Evolutionary conservation across 2,329 filamentous ascomycete genomes (phyloP).

Genomic region (Monilinia fructigena): DNA sequence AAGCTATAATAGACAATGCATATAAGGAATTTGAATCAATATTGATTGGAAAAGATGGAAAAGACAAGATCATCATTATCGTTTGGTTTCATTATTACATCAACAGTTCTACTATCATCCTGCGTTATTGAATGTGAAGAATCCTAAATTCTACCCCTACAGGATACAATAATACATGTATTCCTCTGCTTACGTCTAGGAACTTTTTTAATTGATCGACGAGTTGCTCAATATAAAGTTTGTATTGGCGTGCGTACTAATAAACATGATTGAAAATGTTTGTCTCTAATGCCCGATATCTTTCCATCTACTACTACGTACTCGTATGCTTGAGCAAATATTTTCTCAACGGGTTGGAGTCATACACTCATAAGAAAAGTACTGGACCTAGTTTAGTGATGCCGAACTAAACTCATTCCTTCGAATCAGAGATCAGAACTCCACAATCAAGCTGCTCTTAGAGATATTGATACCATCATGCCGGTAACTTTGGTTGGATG

Average conservation of each 20-base stretch:
- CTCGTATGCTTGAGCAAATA: neutral
- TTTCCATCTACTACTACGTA: neutral
- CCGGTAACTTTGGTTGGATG: neutral
- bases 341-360: neutral
- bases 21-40: too few relatives aligned
- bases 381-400: neutral
- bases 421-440: neutral
- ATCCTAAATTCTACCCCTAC: neutral
- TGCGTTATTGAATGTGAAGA: neutral
- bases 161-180: too few relatives aligned
- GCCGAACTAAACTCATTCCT: neutral
- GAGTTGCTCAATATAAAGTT: neutral
- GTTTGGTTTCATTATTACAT: neutral
- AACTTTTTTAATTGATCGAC: neutral
- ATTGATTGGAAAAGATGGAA: too few relatives aligned
- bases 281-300: neutral
- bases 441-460: neutral
- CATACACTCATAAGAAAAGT: neutral
- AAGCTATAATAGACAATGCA: too few relatives aligned
- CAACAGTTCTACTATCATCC: neutral
- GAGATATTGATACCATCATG: neutral
- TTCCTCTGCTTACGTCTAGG: neutral
- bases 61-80: neutral
- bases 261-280: neutral
- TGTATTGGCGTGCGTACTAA: neutral